Base-by-base conservation (phyloP, 352 stramenopile species). In the Pythium sukuiense region DNA sequence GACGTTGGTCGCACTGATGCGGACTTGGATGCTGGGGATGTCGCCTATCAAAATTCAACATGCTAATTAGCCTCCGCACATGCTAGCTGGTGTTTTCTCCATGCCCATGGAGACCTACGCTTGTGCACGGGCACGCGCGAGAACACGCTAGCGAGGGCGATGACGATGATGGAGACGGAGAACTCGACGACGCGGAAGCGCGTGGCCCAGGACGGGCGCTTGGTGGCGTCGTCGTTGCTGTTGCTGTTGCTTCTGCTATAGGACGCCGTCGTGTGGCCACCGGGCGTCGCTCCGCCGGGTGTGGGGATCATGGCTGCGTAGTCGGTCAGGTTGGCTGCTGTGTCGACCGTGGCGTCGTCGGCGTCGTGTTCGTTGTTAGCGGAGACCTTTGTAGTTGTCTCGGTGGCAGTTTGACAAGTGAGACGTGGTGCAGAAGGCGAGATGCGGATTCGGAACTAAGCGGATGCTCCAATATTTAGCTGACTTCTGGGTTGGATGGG, bases 141-240 rank as follows among this genome's bases (percentile, higher is more conserved):
- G 37, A 93, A 79, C 14, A 86, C 62, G 12, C 81, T 54, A 46
- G 74, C 80, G 26, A 82, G 32, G 11, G 61, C 58, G 37, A 87
- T 74, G 65, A 91, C 77, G 16, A 81, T 46, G 1, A 75, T 41
- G 16, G 79, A 70, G 48, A 72, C 70, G 35, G 71, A 61, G 33
- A 92, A 92, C 65, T 93, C 85, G 41, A 82, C 53, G 18, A 87
- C 39, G 29, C 85, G 81, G 49, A 77, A 85, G 41, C 67, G 68
- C 29, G 18, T 27, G 6, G 20, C 35, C 35, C n/a, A 39, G 14
- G n/a, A 76, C 58, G 20, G 20, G 20, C 46, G 48, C 67, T 43
- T 73, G 67, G 16, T 63, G 58, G 0, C 33, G 35, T 16, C 0
- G 6, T 4, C 12, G 11, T 14, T 7, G 12, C 35, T 14, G 35